phyloP scores from a whole-genome alignment of 805 yeast species.

The Nakazawaea wyomingensis region DNA sequence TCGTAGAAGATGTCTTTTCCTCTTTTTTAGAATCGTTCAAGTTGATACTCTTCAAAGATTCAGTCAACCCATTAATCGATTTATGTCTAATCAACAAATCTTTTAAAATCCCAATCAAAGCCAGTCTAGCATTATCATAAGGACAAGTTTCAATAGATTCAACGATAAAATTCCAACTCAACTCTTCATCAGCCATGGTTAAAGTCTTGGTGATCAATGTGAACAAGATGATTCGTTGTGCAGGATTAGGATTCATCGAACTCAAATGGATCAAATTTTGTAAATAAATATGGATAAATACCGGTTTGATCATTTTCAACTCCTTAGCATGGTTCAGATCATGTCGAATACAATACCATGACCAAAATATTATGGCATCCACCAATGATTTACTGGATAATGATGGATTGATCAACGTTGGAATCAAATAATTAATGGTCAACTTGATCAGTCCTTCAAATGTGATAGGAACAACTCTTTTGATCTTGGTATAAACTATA shows the following conservation, averaged over 20 bases:
- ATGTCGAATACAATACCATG: conserved; percentile 28
- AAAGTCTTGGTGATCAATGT: conserved; percentile 63
- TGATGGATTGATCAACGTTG: conserved; percentile 25
- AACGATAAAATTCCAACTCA: conserved; percentile 52
- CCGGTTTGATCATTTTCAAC: conserved; percentile 18
- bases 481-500: conserved; percentile 11
- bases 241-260: conserved; percentile 30
- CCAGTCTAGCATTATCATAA: conserved; percentile 52
- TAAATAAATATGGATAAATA: conserved; percentile 30
- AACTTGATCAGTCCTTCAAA: conserved; percentile 31
- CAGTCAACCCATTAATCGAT: conserved; percentile 14
- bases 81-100: conserved; percentile 46
- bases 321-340: conserved; percentile 8
- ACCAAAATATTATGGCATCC: conserved; percentile 28
- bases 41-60: conserved; percentile 11
- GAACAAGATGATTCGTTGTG: conserved; percentile 39
- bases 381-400: conserved; percentile 14
- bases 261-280: conserved; percentile 35
- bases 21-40: neutral
- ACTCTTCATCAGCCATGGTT: conserved; percentile 49
- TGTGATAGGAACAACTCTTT: conserved; percentile 14
- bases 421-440: conserved; percentile 36
- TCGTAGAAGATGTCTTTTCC: no score
- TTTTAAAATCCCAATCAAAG: conserved; percentile 62
- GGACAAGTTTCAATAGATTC: conserved; percentile 69